Percentiles rank a stretch among this genome's conserved stretches.
Evolutionary conservation across 2,329 filamentous ascomycete genomes (phyloP).

Genomic region (Calonectria pseudoreteaudii): DNA sequence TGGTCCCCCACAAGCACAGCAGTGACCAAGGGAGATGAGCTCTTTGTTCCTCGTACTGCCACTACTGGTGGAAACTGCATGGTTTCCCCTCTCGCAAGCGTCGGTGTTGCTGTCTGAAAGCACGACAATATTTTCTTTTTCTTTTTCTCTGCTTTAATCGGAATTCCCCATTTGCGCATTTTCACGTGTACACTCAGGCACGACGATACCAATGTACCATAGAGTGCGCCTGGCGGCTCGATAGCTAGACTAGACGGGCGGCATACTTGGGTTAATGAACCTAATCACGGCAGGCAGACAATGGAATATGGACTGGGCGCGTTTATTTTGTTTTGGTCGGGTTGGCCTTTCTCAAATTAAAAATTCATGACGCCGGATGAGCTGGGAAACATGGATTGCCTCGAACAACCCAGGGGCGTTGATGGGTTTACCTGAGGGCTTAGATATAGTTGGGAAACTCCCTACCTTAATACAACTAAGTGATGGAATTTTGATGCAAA

Average conservation of each 20-base stretch:
- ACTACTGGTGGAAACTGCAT: conserved; percentile 45
- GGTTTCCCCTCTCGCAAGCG: conserved; percentile 33
- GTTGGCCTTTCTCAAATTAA: conserved; percentile 8
- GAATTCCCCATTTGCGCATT: conserved; percentile 28
- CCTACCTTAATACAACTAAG: neutral
- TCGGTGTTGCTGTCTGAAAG: conserved; percentile 46
- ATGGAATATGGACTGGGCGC: neutral
- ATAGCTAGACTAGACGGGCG: conserved; percentile 27
- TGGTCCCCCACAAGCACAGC: conserved; percentile 62
- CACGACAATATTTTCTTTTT: conserved; percentile 19
- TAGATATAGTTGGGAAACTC: neutral
- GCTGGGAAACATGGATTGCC: neutral
- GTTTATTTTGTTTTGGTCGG: neutral
- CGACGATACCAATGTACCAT: conserved; percentile 44
- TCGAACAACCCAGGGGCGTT: neutral
- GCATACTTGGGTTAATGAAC: conserved; percentile 23
- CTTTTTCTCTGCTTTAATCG: conserved; percentile 24
- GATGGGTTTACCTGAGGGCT: neutral
- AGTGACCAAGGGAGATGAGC: conserved; percentile 50
- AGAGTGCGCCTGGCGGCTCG: conserved; percentile 13
- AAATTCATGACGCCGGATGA: neutral
- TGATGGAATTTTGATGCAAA: neutral
- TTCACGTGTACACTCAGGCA: conserved; percentile 31
- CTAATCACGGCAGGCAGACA: conserved; percentile 27
- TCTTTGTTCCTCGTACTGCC: conserved; percentile 50